A percentile compares a stretch with the other conserved stretches of the same genome.
phyloP scores from a whole-genome alignment of 1,284 basidiomycete species.

The Trichosporon asahii region DNA sequence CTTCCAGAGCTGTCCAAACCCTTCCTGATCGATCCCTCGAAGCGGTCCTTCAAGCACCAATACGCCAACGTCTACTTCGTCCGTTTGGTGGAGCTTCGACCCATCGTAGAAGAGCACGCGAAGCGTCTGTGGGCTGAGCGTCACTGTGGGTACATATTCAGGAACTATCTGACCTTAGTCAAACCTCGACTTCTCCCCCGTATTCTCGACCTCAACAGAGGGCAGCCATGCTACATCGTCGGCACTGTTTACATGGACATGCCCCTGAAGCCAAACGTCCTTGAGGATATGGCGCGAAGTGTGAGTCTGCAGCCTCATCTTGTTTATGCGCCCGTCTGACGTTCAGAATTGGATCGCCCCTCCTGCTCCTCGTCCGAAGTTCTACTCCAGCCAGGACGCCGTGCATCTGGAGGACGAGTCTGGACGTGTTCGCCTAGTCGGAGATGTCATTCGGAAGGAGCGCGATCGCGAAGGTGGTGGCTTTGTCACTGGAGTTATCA shows the following conservation, averaged over 20 bases:
- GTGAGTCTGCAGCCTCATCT: slow-evolving; percentile 56
- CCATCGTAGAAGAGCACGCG: slow-evolving; percentile 64
- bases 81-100: slow-evolving; percentile 64
- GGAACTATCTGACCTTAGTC: slow-evolving; percentile 53
- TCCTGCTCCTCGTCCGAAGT: slow-evolving; percentile 69
- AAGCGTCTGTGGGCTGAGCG: slow-evolving; percentile 64
- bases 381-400: slow-evolving; percentile 71
- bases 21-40: slow-evolving; percentile 46
- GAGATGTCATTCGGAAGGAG: slow-evolving; percentile 56
- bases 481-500: slow-evolving; percentile 82
- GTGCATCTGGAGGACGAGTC: slow-evolving; percentile 94
- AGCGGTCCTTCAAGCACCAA: slow-evolving; percentile 64
- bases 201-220: slow-evolving; percentile 83
- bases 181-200: slow-evolving; percentile 72
- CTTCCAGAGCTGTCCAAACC: slow-evolving; percentile 46
- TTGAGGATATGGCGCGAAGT: slow-evolving; percentile 89
- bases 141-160: slow-evolving; percentile 54
- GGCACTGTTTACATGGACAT: slow-evolving; percentile 98
- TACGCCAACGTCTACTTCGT: slow-evolving; percentile 92
- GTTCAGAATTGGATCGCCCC: slow-evolving; percentile 80
- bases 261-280: slow-evolving; percentile 94
- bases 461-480: slow-evolving; percentile 55
- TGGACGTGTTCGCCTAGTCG: slow-evolving; percentile 83
- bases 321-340: neutral
- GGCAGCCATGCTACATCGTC: slow-evolving; percentile 80